Percentiles rank a stretch among this genome's conserved stretches.
Evolutionary conservation across 2,329 filamentous ascomycete genomes (phyloP).

Genomic region (Neoscytalidium dimidiatum): DNA sequence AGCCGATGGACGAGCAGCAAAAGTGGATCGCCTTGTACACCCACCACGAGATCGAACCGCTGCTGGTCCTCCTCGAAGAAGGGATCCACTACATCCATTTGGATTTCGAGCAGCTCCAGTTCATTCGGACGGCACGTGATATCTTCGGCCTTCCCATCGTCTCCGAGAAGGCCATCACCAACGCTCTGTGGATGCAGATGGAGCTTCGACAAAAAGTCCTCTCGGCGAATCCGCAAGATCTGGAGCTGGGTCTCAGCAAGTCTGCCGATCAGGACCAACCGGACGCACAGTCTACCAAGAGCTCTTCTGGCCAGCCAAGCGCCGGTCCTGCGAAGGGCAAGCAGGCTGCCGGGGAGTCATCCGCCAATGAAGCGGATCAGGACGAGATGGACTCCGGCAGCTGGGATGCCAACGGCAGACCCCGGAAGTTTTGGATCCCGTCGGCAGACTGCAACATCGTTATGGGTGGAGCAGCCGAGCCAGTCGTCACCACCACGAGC

Average conservation of each 20-base stretch:
- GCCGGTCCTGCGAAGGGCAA: conserved; percentile 45
- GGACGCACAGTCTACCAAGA: neutral
- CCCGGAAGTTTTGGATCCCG: conserved; percentile 61
- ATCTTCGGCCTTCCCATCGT: conserved; percentile 56
- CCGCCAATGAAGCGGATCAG: conserved; percentile 25
- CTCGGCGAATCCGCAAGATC: conserved; percentile 52
- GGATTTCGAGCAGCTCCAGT: conserved; percentile 60
- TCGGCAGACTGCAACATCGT: conserved; percentile 58
- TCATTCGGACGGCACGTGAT: conserved; percentile 54
- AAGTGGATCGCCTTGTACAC: conserved; percentile 56
- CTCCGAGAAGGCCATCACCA: conserved; percentile 56
- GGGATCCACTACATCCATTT: conserved; percentile 63
- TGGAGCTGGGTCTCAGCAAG: conserved; percentile 55
- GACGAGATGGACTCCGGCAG: conserved; percentile 48
- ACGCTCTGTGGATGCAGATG: conserved; percentile 60
- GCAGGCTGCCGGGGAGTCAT: conserved; percentile 27
- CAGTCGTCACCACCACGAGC: conserved; percentile 51
- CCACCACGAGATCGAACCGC: conserved; percentile 55
- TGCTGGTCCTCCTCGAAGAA: conserved; percentile 58
- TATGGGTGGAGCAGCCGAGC: conserved; percentile 56
- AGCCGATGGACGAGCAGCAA: conserved; percentile 45
- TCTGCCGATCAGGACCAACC: conserved; percentile 32
- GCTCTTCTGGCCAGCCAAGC: neutral
- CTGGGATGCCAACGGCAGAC: conserved; percentile 56
- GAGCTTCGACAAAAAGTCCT: conserved; percentile 58